Evolutionary conservation across 2,329 filamentous ascomycete species (phyloP).

Genomic region (Talaromyces sp.): DNA sequence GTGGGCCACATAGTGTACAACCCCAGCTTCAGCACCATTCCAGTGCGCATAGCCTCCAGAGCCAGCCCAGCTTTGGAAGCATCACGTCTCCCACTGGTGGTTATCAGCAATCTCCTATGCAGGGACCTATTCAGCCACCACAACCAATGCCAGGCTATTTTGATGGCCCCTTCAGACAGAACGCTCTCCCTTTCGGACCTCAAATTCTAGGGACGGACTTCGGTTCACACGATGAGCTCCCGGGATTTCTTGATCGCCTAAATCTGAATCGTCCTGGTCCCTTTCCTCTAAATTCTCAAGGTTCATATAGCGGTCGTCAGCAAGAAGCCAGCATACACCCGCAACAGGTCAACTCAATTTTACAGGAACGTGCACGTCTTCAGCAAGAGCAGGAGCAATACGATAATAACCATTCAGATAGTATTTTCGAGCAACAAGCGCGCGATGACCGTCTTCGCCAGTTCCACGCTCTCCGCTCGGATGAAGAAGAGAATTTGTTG

Average conservation of each 20-base stretch:
- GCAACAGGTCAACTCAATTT: constrained; percentile 55
- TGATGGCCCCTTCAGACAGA: constrained; percentile 50
- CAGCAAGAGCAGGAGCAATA: constrained; percentile 59
- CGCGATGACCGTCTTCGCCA: constrained; percentile 69
- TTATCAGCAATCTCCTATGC: constrained; percentile 58
- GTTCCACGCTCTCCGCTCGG: constrained; percentile 72
- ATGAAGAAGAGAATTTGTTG: constrained; percentile 53
- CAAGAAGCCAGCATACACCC: constrained; percentile 45
- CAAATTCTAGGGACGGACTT: constrained; percentile 44
- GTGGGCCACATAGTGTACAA: constrained; percentile 48
- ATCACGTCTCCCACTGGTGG: constrained; percentile 75
- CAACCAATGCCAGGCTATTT: constrained; percentile 64
- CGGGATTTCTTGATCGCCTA: constrained; percentile 60
- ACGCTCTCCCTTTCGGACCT: constrained; percentile 34
- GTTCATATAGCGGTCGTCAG: constrained; percentile 44
- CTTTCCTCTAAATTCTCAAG: constrained; percentile 44
- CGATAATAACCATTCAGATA: constrained; percentile 39
- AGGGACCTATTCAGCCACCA: constrained; percentile 53
- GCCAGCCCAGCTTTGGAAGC: constrained; percentile 92
- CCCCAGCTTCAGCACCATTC: constrained; percentile 83
- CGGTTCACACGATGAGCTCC: constrained; percentile 65
- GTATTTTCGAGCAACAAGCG: constrained; percentile 47
- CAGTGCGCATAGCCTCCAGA: constrained; percentile 91
- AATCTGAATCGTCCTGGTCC: constrained; percentile 51
- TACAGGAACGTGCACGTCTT: constrained; percentile 56